phyloP scores from a whole-genome alignment of 495 filamentous ascomycete genomes.

The Extremus antarcticus region DNA sequence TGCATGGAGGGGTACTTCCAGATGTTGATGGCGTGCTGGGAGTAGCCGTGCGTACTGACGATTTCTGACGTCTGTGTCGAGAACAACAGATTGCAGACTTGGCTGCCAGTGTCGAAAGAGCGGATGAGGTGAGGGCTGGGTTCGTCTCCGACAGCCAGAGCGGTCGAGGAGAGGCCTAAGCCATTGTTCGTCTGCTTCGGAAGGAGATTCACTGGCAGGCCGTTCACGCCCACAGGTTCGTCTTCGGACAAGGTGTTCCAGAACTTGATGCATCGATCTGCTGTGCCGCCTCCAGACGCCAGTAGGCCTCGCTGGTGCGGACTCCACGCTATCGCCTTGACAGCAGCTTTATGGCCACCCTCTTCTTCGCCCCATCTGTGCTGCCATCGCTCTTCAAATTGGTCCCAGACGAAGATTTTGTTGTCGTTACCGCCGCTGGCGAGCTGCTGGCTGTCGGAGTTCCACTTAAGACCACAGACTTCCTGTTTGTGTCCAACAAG shows the following conservation, averaged over 20 bases:
- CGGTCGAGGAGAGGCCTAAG: conserved; percentile 7
- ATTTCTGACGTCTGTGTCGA: conserved; percentile 92
- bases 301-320: conserved; percentile 88
- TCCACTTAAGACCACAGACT: conserved; percentile 96
- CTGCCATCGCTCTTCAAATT: conserved; percentile 70
- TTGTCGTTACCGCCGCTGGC: conserved; percentile 98
- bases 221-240: conserved; percentile 41
- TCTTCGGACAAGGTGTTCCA: conserved; percentile 82
- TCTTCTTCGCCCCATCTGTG: conserved; percentile 90
- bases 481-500: conserved; percentile 96
- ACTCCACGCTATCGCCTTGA: conserved; percentile 98
- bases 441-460: conserved; percentile 84
- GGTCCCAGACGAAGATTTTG: conserved; percentile 97
- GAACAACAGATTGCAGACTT: conserved; percentile 96
- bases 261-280: conserved; percentile 91
- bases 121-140: conserved; percentile 20
- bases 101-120: conserved; percentile 69
- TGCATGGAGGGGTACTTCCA: conserved; percentile 99
- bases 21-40: conserved; percentile 93
- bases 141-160: not conserved
- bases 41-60: conserved; percentile 95
- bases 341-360: conserved; percentile 84
- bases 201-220: conserved; percentile 1
- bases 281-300: conserved; percentile 92
- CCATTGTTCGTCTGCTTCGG: not conserved